These are phyloP conservation scores for Claviceps sp. DNA, from an alignment of 2,329 filamentous ascomycete genomes.

Conservation along the genomic window DNA sequence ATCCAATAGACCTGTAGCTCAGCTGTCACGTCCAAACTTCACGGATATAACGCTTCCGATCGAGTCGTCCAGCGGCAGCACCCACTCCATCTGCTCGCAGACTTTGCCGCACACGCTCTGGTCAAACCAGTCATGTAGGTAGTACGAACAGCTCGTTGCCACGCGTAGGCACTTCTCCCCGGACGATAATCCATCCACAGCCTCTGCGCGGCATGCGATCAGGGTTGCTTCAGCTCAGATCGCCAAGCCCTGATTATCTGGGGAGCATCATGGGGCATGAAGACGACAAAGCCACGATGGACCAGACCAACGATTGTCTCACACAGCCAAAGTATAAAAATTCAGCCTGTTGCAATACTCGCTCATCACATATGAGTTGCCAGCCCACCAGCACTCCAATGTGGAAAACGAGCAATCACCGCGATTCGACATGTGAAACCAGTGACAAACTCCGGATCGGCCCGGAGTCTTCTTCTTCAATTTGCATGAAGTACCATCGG, in stretches of 20 bases:
- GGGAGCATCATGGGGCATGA: slow-evolving; percentile 2
- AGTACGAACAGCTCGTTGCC: slow-evolving; percentile 6
- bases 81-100: slow-evolving; percentile 3
- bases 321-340: neutral
- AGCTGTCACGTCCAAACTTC: neutral
- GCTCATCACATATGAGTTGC: neutral
- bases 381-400: neutral
- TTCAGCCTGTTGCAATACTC: neutral
- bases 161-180: neutral
- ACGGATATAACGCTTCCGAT: neutral
- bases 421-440: neutral
- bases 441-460: neutral
- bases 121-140: slow-evolving; percentile 6
- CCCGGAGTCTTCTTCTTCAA: neutral
- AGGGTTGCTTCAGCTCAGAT: slow-evolving; percentile 1
- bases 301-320: neutral
- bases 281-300: neutral
- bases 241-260: neutral
- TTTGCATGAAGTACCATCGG: neutral
- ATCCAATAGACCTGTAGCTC: neutral
- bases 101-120: slow-evolving; percentile 1
- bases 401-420: neutral
- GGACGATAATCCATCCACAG: slow-evolving; percentile 12
- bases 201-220: slow-evolving; percentile 8
- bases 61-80: slow-evolving; percentile 5